Base-by-base conservation (phyloP, 805 yeast species). In the Candida adriatica region DNA sequence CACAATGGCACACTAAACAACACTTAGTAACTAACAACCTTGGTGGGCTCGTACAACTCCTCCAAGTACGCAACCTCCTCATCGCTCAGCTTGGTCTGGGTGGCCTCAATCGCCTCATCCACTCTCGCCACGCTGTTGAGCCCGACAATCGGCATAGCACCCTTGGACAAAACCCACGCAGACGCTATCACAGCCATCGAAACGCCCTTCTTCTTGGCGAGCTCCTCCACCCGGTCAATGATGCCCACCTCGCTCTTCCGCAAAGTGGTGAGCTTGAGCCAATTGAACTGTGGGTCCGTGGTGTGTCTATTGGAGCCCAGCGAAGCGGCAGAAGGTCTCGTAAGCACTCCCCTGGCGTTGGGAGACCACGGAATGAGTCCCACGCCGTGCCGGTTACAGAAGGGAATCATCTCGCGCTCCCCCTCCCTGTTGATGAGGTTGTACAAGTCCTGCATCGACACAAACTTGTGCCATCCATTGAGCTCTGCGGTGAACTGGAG, bases 291-390 rank as follows among this genome's bases (percentile, higher is more conserved):
- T 9, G 42, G 39, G 31, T 39, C 45, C 5, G 30, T 10, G 10
- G 22, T 23, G 16, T 15, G 16, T 26, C 39, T 35, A 5, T 34
- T 32, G 6, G 53, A 33, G 7, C 22, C 22, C 57, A 68, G 39
- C n/a, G 36, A 18, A 8, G 20, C 21, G 10, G 21, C 39, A 2
- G 37, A 27, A 0, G 79, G 73, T 36, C 77, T 61, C 1, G 79
- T 62, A 26, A 76, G 57, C 3, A 69, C 22, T 4, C 83, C 82
- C 36, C 71, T 56, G 5, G 75, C 75, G 34, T 62, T 53, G 18
- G 80, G 80, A 7, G 76, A 67, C 73, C 75, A 76, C 6, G 81
- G 81, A 32, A 73, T 66, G 10, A 73, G 29, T 1, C 75, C 79
- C 20, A 77, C 68, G 7, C 68, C 68, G 16, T 66, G 65, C 26